Percentiles rank a stretch among this genome's conserved stretches.
phyloP scores from a whole-genome alignment of 202 grass and related monocot genomes.

The Digitaria exilis region DNA sequence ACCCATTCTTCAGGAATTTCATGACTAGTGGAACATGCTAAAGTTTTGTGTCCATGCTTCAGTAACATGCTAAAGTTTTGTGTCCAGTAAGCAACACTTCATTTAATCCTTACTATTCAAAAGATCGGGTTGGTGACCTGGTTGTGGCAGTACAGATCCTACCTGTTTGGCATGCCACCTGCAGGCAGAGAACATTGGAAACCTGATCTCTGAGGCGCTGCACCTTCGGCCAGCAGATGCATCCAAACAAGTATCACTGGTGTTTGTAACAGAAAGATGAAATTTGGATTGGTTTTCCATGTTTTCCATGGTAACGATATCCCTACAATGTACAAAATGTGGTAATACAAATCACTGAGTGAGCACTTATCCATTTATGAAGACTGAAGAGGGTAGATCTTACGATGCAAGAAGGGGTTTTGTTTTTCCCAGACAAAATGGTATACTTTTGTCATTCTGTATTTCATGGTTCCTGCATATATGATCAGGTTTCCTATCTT shows the following conservation, averaged over 20 bases:
- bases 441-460: constrained; percentile 38
- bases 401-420: constrained; percentile 52
- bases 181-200: constrained; percentile 64
- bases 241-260: constrained; percentile 60
- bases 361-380: not conserved
- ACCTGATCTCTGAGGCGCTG: constrained; percentile 42
- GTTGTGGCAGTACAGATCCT: not conserved
- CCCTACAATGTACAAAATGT: constrained; percentile 49
- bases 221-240: constrained; percentile 53
- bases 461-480: constrained; percentile 57
- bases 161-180: constrained; percentile 78
- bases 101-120: not conserved
- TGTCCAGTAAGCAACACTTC: not conserved
- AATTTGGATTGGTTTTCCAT: constrained; percentile 53
- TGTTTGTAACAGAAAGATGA: constrained; percentile 41
- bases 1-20: not conserved
- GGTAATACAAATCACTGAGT: constrained; percentile 27
- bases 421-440: constrained; percentile 71
- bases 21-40: too few species aligned
- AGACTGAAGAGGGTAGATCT: constrained; percentile 34
- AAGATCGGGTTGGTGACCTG: not conserved
- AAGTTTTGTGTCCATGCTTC: too few species aligned
- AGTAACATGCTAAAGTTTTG: not conserved
- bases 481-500: constrained; percentile 58
- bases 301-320: constrained; percentile 33